phyloP scores from a whole-genome alignment of 805 yeast genomes.

The Hemisphaericaspora nanyangensis region DNA sequence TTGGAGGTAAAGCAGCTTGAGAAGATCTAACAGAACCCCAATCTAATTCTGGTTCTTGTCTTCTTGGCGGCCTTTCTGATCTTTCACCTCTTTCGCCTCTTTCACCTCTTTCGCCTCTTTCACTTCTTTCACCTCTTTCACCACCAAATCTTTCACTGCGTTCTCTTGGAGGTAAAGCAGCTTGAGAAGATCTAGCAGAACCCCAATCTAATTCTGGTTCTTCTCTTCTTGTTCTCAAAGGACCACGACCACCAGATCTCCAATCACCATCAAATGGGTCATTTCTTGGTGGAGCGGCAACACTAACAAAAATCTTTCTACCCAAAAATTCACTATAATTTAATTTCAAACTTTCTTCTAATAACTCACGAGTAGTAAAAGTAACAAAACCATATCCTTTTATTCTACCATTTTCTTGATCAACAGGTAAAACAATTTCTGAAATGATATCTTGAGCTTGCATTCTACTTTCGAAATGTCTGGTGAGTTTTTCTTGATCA shows the following conservation, averaged over 20 bases:
- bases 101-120: constrained; percentile 27
- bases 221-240: constrained; percentile 26
- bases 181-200: constrained; percentile 31
- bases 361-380: constrained; percentile 40
- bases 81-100: constrained; percentile 19
- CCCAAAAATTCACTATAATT: constrained; percentile 43
- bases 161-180: constrained; percentile 33
- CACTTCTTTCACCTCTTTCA: constrained; percentile 31
- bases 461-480: constrained; percentile 58
- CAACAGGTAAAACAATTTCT: constrained; percentile 72
- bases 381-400: constrained; percentile 56
- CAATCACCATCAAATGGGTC: constrained; percentile 43
- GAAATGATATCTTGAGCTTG: constrained; percentile 50
- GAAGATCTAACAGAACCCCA: constrained; percentile 48
- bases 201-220: constrained; percentile 48
- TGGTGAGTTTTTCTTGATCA: constrained; percentile 57
- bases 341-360: constrained; percentile 50
- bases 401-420: constrained; percentile 57
- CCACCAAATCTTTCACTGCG: constrained; percentile 29
- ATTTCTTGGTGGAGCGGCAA: constrained; percentile 54
- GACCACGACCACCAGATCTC: constrained; percentile 30
- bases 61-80: constrained; percentile 26
- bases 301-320: constrained; percentile 50
- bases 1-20: constrained; percentile 32
- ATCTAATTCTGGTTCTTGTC: constrained; percentile 57